Conservation (phyloP, 2,329 filamentous ascomycete species). For the Dothiorella sarmentorum region DNA sequence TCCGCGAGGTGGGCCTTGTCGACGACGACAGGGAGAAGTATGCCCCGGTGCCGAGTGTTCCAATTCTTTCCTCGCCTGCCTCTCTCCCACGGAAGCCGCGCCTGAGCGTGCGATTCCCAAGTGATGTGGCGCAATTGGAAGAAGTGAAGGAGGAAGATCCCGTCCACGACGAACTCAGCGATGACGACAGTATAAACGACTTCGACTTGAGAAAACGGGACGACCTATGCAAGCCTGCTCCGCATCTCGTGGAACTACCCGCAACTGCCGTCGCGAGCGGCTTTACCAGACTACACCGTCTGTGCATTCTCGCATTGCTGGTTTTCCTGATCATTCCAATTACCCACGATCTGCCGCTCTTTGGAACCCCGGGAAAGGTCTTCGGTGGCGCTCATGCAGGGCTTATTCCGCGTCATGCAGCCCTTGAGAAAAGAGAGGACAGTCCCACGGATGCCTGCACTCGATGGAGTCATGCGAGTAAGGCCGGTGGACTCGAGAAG, state of each 20-base stretch:
- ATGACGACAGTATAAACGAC: background rate
- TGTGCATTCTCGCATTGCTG: background rate
- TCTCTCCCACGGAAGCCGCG: background rate
- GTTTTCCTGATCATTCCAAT: background rate
- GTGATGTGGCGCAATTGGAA: background rate
- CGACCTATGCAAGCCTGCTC: background rate
- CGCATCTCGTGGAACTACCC: background rate
- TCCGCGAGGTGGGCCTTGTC: conserved; percentile 11
- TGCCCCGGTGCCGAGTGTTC: background rate
- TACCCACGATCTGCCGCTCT: background rate
- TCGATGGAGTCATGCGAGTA: conserved; percentile 36
- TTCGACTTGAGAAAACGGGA: background rate
- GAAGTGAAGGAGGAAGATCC: background rate
- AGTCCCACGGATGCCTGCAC: conserved; percentile 35
- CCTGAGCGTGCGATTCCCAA: background rate
- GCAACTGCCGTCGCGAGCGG: background rate
- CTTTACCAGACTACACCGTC: background rate
- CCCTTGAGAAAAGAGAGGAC: conserved; percentile 26
- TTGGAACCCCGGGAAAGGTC: background rate
- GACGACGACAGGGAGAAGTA: conserved; percentile 4
- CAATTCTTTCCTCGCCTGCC: background rate
- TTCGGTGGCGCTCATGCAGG: background rate
- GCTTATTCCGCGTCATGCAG: background rate
- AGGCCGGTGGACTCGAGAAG: background rate
- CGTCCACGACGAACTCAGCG: background rate